Conservation (phyloP, 176 grass and related monocot genomes). For the Olyra latifolia region DNA sequence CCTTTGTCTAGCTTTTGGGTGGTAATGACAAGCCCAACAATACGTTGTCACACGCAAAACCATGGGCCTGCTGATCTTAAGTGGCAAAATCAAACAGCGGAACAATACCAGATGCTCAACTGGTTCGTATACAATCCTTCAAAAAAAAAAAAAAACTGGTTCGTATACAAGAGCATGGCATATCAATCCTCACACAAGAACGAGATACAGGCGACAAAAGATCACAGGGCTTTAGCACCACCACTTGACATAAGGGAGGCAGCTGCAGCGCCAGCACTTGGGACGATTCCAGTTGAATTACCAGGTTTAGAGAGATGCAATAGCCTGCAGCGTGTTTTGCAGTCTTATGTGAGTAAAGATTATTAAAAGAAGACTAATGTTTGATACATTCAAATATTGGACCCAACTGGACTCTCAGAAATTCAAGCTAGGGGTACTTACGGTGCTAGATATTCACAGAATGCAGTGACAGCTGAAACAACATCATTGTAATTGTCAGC, state of each 20-base stretch:
- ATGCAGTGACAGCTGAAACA: conserved; percentile 57
- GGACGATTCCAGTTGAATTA: conserved; percentile 72
- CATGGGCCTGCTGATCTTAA: neutral
- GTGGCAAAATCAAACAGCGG: neutral
- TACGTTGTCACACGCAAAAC: neutral
- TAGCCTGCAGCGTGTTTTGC: conserved; percentile 49
- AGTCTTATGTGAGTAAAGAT: neutral
- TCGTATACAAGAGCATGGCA: neutral
- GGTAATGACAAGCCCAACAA: neutral
- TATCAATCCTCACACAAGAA: neutral
- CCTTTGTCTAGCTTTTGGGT: too few species aligned
- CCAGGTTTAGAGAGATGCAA: conserved; percentile 88
- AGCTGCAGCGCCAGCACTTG: conserved; percentile 71
- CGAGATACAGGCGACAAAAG: neutral
- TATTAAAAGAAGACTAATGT: neutral
- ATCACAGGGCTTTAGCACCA: conserved; percentile 60
- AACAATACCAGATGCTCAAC: neutral
- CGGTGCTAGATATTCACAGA: conserved; percentile 90
- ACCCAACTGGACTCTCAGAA: neutral
- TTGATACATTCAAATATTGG: neutral
- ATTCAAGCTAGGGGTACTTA: conserved; percentile 47
- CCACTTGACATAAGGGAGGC: conserved; percentile 80
- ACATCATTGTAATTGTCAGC: conserved; percentile 90
- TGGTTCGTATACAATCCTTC: neutral
- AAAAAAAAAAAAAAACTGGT: too few species aligned